A percentile compares a stretch with the other conserved stretches of the same genome.
Evolutionary conservation across 768 basidiomycete genomes (phyloP).

Genomic region (Kwoniella pini): DNA sequence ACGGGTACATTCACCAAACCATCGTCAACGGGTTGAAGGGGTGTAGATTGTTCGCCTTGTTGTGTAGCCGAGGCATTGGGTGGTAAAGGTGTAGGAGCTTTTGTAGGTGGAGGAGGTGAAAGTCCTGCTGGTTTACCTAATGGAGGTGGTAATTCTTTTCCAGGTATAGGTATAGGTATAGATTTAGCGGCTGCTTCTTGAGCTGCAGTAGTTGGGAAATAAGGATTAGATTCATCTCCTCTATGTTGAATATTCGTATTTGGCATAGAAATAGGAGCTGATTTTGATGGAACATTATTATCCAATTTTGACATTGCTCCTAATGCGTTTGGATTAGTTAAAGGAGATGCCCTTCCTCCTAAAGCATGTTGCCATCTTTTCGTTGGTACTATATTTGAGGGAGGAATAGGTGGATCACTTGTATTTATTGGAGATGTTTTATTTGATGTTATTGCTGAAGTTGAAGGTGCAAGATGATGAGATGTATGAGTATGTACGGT

Average conservation of each 20-base stretch:
- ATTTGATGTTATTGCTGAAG: slow-evolving; percentile 13
- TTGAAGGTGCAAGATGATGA: slow-evolving; percentile 30
- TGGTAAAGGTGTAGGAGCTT: slow-evolving; percentile 27
- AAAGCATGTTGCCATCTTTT: slow-evolving; percentile 40
- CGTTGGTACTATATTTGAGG: not conserved
- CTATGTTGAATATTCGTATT: slow-evolving; percentile 12
- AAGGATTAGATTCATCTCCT: slow-evolving; percentile 35
- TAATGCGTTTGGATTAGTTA: slow-evolving; percentile 27
- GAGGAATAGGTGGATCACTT: not conserved
- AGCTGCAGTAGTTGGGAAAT: slow-evolving; percentile 38
- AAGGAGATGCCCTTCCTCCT: slow-evolving; percentile 34
- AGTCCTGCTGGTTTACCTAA: not conserved
- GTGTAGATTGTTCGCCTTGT: not conserved
- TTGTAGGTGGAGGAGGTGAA: slow-evolving; percentile 29
- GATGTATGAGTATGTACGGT: slow-evolving; percentile 37
- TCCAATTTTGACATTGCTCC: slow-evolving; percentile 39
- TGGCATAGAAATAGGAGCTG: slow-evolving; percentile 18
- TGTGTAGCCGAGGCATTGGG: not conserved
- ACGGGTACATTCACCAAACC: slow-evolving; percentile 51
- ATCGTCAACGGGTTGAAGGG: slow-evolving; percentile 14
- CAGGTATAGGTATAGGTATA: slow-evolving; percentile 28
- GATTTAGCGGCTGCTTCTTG: slow-evolving; percentile 15
- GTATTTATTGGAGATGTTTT: not conserved
- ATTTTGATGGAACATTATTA: slow-evolving; percentile 7
- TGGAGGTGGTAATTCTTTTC: slow-evolving; percentile 12